Evolutionary conservation across 2,329 filamentous ascomycete genomes (phyloP).

Genomic region (Pseudovirgaria hyperparasitica): DNA sequence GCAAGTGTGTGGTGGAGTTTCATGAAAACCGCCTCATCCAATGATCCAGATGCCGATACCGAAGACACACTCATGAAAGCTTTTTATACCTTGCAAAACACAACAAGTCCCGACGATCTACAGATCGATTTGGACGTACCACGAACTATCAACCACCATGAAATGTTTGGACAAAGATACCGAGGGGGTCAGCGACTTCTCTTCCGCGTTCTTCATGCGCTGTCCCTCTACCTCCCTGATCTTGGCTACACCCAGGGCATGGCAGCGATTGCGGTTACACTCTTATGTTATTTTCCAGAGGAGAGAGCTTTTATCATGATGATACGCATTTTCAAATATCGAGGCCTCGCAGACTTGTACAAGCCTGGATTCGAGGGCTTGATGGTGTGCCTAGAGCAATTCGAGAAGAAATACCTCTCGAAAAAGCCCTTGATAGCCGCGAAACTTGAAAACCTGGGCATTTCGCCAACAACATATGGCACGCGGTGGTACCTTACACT

Average conservation of each 20-base stretch:
- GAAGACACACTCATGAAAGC: slow-evolving; percentile 59
- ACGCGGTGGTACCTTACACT: slow-evolving; percentile 95
- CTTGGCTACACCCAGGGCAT: slow-evolving; percentile 97
- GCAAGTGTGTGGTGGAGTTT: slow-evolving; percentile 92
- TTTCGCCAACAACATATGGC: slow-evolving; percentile 84
- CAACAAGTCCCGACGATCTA: slow-evolving; percentile 75
- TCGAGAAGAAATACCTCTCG: slow-evolving; percentile 70
- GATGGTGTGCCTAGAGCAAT: slow-evolving; percentile 74
- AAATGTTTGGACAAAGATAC: slow-evolving; percentile 92
- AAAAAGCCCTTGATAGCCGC: slow-evolving; percentile 9
- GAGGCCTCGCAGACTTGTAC: slow-evolving; percentile 78
- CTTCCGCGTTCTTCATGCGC: slow-evolving; percentile 82
- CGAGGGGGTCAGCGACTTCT: slow-evolving; percentile 82
- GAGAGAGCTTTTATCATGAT: slow-evolving; percentile 92
- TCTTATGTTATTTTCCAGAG: slow-evolving; percentile 95
- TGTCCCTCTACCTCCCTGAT: slow-evolving; percentile 81
- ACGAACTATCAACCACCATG: slow-evolving; percentile 84
- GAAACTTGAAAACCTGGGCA: slow-evolving; percentile 49
- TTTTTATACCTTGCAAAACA: slow-evolving; percentile 60
- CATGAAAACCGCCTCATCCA: slow-evolving; percentile 61
- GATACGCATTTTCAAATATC: slow-evolving; percentile 81
- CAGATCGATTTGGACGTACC: slow-evolving; percentile 98
- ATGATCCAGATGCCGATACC: slow-evolving; percentile 45
- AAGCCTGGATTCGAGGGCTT: slow-evolving; percentile 72
- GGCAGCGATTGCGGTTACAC: slow-evolving; percentile 81